Percentiles rank a stretch among this genome's conserved stretches.
These are phyloP conservation scores for Podospora comata DNA, from an alignment of 495 filamentous ascomycete species.

Conservation along the genomic window DNA sequence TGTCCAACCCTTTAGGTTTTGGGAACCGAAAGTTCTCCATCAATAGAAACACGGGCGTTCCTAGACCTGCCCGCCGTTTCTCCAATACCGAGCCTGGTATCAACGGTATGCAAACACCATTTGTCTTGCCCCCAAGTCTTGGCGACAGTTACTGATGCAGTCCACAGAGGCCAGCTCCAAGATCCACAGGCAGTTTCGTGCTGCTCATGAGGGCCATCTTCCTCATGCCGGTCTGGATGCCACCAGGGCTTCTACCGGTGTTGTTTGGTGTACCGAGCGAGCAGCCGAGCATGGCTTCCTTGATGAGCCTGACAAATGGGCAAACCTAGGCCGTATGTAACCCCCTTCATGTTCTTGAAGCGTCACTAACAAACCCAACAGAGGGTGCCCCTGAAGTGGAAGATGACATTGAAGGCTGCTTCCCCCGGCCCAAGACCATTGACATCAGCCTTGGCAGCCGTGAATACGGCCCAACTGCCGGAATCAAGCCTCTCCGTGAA, in stretches of 20 bases:
- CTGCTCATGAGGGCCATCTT: conserved; percentile 81
- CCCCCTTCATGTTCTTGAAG: background rate
- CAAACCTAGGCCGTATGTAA: conserved; percentile 70
- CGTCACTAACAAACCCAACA: conserved; percentile 11
- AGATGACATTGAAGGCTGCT: conserved; percentile 86
- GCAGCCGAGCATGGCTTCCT: conserved; percentile 76
- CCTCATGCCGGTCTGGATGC: conserved; percentile 88
- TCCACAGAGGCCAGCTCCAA: conserved; percentile 67
- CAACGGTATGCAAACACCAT: conserved; percentile 38
- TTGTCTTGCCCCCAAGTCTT: conserved; percentile 3
- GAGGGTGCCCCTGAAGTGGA: conserved; percentile 88
- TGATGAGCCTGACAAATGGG: conserved; percentile 80
- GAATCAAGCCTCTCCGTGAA: conserved; percentile 83
- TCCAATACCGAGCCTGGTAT: conserved; percentile 49
- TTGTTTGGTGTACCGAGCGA: conserved; percentile 83
- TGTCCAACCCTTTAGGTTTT: conserved; percentile 40
- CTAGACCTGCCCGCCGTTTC: conserved; percentile 47
- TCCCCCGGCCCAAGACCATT: conserved; percentile 77
- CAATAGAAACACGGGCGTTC: conserved; percentile 54
- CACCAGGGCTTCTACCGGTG: conserved; percentile 74
- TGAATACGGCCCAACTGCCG: conserved; percentile 91
- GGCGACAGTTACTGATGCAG: conserved; percentile 14
- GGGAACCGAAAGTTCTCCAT: conserved; percentile 55
- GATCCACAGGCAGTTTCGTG: conserved; percentile 81
- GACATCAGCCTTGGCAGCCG: conserved; percentile 71